Evolutionary conservation across 208 protist species (phyloP), one percentile per base, ranked within the genome.

Genomic region (Angomonas ambiguus): DNA sequence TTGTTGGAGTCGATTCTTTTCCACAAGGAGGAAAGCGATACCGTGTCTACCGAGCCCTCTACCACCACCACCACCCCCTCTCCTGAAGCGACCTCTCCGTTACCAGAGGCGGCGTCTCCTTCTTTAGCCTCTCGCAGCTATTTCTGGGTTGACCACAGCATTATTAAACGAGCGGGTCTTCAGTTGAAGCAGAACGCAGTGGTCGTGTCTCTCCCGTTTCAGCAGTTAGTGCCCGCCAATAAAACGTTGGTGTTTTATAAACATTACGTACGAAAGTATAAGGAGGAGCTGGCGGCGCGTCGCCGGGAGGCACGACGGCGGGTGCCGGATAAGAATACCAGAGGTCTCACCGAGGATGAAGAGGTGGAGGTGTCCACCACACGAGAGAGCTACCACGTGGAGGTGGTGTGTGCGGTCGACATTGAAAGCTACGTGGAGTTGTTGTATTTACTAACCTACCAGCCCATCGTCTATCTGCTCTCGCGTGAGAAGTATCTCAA

Each of bases 381-480:
- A 16, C 53, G 24, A 28, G 2, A 53, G 48, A 2, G 10, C 2
- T 11, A 11, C 4, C 48, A 59, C 27, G 27, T 27, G 4, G 3
- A 38, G 18, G 48, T 74, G 10, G 62, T 74, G 30, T 56, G 67
- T 32, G 69, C 69, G 1, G 30, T 16, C 6, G 62, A 67, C 27
- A 45, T 74, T 0, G 31, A 27, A n/a, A 56, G 38, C 2, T 62
- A 51, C 30, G 61, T 62, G 13, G 35, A 69, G 62, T 31, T 74
- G n/a, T 8, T 51, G n/a, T 68, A 64, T 51, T 18, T 74, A 2
- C 33, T 74, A 20, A 53, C 53, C n/a, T 74, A 74, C 69, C 48
- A 59, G 53, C 59, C 67, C 0, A 16, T 45, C 11, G 38, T 45
- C 11, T 45, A 45, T 16, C 38, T 45, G 11, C 16, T 16, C 38